These are phyloP conservation scores for Pezizomycotina sp. DNA, from an alignment of 2,329 filamentous ascomycete species.

Conservation along the genomic window DNA sequence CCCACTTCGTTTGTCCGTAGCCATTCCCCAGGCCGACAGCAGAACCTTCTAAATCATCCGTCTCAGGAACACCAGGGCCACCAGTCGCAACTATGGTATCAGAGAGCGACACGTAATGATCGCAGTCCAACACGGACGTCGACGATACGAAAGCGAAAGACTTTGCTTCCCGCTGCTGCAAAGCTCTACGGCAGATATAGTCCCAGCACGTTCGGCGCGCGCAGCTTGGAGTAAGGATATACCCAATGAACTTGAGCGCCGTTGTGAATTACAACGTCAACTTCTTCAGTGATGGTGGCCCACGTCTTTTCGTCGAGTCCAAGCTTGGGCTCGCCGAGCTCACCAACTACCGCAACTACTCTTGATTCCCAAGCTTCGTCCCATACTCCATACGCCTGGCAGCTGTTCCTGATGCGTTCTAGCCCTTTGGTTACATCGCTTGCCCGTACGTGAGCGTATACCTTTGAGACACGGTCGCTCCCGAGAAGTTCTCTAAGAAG, in stretches of 20 bases:
- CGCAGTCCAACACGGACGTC: slow-evolving; percentile 64
- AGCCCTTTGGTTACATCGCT: slow-evolving; percentile 44
- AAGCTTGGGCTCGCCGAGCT: slow-evolving; percentile 54
- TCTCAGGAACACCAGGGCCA: slow-evolving; percentile 50
- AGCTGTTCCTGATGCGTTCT: slow-evolving; percentile 48
- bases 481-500: slow-evolving; percentile 59
- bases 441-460: slow-evolving; percentile 62
- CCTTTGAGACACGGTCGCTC: slow-evolving; percentile 36
- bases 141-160: slow-evolving; percentile 66
- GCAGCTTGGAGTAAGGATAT: slow-evolving; percentile 54
- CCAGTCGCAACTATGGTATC: slow-evolving; percentile 44
- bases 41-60: slow-evolving; percentile 63
- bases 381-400: slow-evolving; percentile 69
- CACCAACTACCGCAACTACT: slow-evolving; percentile 53
- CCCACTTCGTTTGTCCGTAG: slow-evolving; percentile 88
- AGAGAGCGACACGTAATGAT: slow-evolving; percentile 63
- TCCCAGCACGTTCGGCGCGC: slow-evolving; percentile 62
- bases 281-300: slow-evolving; percentile 46
- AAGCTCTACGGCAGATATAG: slow-evolving; percentile 57
- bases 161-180: slow-evolving; percentile 64
- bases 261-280: slow-evolving; percentile 67
- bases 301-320: slow-evolving; percentile 52
- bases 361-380: slow-evolving; percentile 47
- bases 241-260: slow-evolving; percentile 74
- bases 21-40: slow-evolving; percentile 63